phyloP scores from a whole-genome alignment of 192 early-diverging fungal genomes.

The Podila horticola region DNA sequence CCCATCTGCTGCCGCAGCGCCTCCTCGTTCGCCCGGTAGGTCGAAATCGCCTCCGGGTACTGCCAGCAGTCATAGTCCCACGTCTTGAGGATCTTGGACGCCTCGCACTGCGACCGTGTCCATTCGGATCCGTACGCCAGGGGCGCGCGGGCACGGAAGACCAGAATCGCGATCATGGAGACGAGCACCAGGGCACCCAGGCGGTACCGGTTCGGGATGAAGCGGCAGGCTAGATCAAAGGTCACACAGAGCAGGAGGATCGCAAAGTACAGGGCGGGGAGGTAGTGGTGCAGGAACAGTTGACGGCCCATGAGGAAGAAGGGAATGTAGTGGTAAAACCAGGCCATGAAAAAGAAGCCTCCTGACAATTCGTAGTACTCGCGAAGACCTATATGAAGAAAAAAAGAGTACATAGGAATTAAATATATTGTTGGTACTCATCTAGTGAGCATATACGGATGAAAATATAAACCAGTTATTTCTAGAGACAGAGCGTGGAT shows the following conservation, averaged over 20 bases:
- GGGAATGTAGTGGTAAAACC: slow-evolving; percentile 87
- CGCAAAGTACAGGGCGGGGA: slow-evolving; percentile 90
- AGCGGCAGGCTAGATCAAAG: slow-evolving; percentile 80
- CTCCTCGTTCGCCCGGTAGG: slow-evolving; percentile 6
- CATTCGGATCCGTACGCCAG: slow-evolving; percentile 84
- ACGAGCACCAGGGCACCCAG: slow-evolving; percentile 59
- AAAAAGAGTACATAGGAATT: slow-evolving; percentile 26
- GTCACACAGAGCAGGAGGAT: slow-evolving; percentile 77
- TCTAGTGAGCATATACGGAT: no score
- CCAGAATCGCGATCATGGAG: slow-evolving; percentile 64
- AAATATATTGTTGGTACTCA: background rate
- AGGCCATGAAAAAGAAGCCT: slow-evolving; percentile 79
- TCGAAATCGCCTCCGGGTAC: slow-evolving; percentile 20
- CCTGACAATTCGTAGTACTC: slow-evolving; percentile 66
- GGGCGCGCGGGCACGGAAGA: slow-evolving; percentile 78
- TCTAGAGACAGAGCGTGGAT: no score
- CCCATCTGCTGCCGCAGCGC: background rate
- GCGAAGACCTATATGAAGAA: slow-evolving; percentile 44
- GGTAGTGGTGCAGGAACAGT: slow-evolving; percentile 94
- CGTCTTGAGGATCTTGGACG: slow-evolving; percentile 79
- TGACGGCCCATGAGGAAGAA: slow-evolving; percentile 94
- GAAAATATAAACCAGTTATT: no score
- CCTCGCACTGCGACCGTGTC: slow-evolving; percentile 79
- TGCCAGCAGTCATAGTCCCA: slow-evolving; percentile 89
- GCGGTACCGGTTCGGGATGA: slow-evolving; percentile 63